Base-by-base conservation (phyloP, 768 basidiomycete species). In the Leccinum subgranulosum region DNA sequence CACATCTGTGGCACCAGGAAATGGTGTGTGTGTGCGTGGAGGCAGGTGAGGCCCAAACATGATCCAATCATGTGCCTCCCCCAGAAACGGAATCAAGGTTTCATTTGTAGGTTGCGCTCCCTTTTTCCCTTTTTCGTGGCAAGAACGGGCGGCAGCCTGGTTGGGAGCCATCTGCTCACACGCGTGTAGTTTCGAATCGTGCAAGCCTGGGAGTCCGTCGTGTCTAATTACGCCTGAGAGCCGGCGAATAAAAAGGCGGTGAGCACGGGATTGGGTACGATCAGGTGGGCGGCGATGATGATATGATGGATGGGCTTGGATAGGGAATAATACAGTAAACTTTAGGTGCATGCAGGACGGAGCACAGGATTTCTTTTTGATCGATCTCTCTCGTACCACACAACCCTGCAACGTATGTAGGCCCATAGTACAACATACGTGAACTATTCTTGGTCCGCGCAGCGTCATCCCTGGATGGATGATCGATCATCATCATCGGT, bases 101-200 rank as follows among this genome's bases (percentile, higher is more conserved):
- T 67, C 57, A 59, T 61, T 55, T 48, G 34, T 31, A 25, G 39
- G 45, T 43, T 47, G 46, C 21, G n/a, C 46, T 47, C 4, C 39
- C 23, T 33, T 36, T 23, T 28, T 23, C 33, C 34, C 29, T 19
- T 21, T 51, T 53, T 45, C 56, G 56, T 59, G 56, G 53, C 31
- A 46, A 50, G 47, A 19, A 43, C 6, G 41, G 41, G 19, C 19
- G 23, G 53, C 23, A 23, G 23, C 23, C 41, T 28, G 12, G 41
- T 52, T 50, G 43, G n/a, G n/a, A 39, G 21, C 57, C 27, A 56
- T 57, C 46, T 59, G 63, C 66, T 68, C 67, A 70, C 67, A 68
- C 63, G 45, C 39, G 33, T 4, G 29, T 25, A 48, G 51, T 61
- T 59, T 33, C 29, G 55, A 48, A 61, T 49, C 46, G 50, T 11